These are phyloP conservation scores for Cornus kousa DNA, from an alignment of 148 eudicot species.

Conservation along the genomic window DNA sequence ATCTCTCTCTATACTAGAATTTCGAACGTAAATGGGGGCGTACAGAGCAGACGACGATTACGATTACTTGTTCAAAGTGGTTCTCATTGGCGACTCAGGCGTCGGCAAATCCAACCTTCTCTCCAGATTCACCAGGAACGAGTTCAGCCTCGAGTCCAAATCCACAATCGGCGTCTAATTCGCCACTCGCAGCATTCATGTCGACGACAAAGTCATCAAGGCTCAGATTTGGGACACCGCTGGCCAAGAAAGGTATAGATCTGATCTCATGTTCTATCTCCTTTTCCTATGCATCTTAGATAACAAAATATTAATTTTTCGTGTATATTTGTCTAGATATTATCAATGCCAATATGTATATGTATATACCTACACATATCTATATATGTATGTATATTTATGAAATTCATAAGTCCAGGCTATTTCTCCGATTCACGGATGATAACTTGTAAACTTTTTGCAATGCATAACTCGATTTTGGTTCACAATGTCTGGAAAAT, in stretches of 20 bases:
- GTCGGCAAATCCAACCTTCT: constrained; percentile 37
- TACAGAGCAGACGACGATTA: constrained; percentile 43
- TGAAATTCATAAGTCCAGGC: not conserved
- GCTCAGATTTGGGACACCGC: constrained; percentile 59
- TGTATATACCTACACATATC: too few species aligned
- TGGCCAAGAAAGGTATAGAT: constrained; percentile 37
- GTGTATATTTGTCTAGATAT: too few species aligned
- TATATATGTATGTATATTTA: too few species aligned
- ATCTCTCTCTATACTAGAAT: not conserved
- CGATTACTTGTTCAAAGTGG: constrained; percentile 42
- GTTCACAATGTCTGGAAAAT: not conserved
- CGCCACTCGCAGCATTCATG: constrained; percentile 47
- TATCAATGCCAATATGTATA: too few species aligned
- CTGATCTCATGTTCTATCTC: not conserved
- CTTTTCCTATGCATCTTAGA: too few species aligned
- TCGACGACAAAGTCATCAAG: constrained; percentile 47
- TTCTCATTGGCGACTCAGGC: constrained; percentile 37
- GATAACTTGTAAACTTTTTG: not conserved
- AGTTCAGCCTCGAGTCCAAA: constrained; percentile 46
- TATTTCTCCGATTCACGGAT: not conserved
- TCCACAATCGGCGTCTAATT: constrained; percentile 52
- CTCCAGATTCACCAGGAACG: constrained; percentile 41
- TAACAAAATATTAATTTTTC: too few species aligned
- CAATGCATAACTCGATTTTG: not conserved
- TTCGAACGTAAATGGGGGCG: constrained; percentile 16